Base-by-base conservation (phyloP, 2,329 filamentous ascomycete genomes). In the Sclerotinia glacialis region DNA sequence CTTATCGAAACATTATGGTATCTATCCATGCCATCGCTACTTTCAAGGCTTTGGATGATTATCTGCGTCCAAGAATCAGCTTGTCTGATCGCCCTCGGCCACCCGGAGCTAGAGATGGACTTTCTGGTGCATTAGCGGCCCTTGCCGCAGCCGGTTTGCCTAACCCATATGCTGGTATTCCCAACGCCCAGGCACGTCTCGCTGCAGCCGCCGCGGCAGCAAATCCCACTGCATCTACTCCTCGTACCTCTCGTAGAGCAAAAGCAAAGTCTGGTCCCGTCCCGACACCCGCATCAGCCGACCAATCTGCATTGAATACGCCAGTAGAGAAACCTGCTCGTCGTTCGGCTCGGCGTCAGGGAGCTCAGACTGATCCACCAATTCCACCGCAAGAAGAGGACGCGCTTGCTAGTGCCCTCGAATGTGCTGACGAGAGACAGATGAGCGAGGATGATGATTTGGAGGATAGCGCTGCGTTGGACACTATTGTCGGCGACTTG, bases 1-100 rank as follows among this genome's bases (percentile, higher is more conserved):
- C 89, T 0, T 98, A 96, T 76, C 86, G 91, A 28, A 97, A 94
- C 72, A 96, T 99, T 70, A 97, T 97, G 90, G 95, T 99, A 0
- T 96, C 93, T 0, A 99, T 99, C 67, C 95, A 99, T 77, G 95
- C 95, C 21, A 98, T 99, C 74, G 94, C 95, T 2, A 98, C 93
- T 0, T 98, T 99, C 81, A 98, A 97, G 77, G 91, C 94, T 0
- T 81, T 99, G 31, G 95, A 98, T 75, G 95, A 99, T 76, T 99
- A 98, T 77, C 83, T 99, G 53, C 89, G 95, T 47, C 95, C 95
- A 9, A 86, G 94, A 68, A 96, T 99, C 67, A 92, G 84, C 73
- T 77, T 95, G 18, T 87, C 90, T 3, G 93, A 97, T 70, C 86
- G 91, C 26, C 86, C 90, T 16, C 84, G 88, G 53, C 82, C 81